Conservation (phyloP, 2,329 filamentous ascomycete genomes). For the Colletotrichum tanaceti region DNA sequence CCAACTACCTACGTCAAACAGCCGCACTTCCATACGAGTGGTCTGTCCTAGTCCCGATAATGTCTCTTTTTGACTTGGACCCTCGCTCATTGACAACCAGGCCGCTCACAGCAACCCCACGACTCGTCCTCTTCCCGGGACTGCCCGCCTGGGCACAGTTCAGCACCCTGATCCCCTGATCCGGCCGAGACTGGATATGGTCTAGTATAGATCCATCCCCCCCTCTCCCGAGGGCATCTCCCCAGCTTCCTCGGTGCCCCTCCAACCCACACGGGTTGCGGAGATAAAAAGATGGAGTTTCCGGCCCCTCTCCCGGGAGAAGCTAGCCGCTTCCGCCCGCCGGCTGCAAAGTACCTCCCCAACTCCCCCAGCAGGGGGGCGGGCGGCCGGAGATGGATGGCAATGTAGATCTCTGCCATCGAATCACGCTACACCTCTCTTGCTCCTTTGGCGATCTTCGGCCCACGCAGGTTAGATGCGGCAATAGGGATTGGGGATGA, state of each 20-base stretch:
- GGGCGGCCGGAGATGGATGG: neutral
- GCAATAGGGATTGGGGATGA: conserved; percentile 4
- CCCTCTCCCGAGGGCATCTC: neutral
- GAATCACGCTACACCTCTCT: conserved; percentile 25
- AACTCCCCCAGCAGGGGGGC: neutral
- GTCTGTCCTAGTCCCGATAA: neutral
- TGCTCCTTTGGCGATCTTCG: conserved; percentile 20
- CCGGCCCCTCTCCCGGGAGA: neutral
- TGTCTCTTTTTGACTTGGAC: neutral
- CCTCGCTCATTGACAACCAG: neutral
- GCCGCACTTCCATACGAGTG: conserved; percentile 4
- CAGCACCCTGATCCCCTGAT: neutral
- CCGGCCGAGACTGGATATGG: neutral
- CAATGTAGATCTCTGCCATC: conserved; percentile 2
- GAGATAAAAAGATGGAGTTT: conserved; percentile 14
- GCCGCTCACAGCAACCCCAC: conserved; percentile 2
- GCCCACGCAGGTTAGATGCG: conserved; percentile 27
- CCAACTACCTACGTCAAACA: neutral
- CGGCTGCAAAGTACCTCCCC: conserved; percentile 3
- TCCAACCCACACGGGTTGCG: conserved; percentile 1
- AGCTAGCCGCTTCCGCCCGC: neutral
- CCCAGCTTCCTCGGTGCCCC: neutral
- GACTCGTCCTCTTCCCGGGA: neutral
- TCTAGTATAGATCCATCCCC: neutral
- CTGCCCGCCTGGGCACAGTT: neutral